Evolutionary conservation across 1,284 basidiomycete genomes (phyloP).

Genomic region (Paramarasmius palmivorus): DNA sequence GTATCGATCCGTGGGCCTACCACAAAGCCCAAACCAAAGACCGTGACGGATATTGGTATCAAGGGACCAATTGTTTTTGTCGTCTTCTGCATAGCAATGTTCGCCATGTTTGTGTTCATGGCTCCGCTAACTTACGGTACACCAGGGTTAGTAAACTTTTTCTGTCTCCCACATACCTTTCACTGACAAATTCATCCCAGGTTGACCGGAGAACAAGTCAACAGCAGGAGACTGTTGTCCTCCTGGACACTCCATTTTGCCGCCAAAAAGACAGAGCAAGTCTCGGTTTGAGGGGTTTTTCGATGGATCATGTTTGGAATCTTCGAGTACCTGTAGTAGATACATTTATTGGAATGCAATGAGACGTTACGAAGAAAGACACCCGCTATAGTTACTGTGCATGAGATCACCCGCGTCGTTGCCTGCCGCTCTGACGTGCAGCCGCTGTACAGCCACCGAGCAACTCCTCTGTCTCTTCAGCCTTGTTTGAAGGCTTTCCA

Average conservation of each 20-base stretch:
- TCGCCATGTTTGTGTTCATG: slow-evolving; percentile 74
- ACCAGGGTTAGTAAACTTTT: slow-evolving; percentile 80
- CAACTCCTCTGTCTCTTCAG: neutral
- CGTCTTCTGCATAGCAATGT: slow-evolving; percentile 58
- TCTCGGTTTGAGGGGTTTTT: slow-evolving; percentile 11
- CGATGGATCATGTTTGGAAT: neutral
- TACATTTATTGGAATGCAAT: neutral
- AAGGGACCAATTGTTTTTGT: slow-evolving; percentile 68
- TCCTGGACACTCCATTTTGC: slow-evolving; percentile 88
- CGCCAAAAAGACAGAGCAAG: slow-evolving; percentile 58
- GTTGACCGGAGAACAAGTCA: slow-evolving; percentile 73
- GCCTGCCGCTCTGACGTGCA: no score
- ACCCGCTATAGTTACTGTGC: no score
- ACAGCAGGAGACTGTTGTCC: slow-evolving; percentile 67
- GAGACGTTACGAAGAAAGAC: neutral
- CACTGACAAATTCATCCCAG: slow-evolving; percentile 35
- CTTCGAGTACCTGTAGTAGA: neutral
- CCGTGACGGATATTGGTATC: slow-evolving; percentile 73
- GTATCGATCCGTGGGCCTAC: slow-evolving; percentile 69
- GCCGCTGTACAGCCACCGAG: neutral
- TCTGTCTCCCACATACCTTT: slow-evolving; percentile 7
- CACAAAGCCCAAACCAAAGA: slow-evolving; percentile 60
- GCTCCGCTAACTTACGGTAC: slow-evolving; percentile 91
- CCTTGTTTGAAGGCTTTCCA: neutral
- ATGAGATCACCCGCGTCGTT: no score